Percentiles rank a stretch among this genome's conserved stretches.
Evolutionary conservation across 2,329 filamentous ascomycete species (phyloP).

Genomic region (Cylindrodendrum hubeiense): DNA sequence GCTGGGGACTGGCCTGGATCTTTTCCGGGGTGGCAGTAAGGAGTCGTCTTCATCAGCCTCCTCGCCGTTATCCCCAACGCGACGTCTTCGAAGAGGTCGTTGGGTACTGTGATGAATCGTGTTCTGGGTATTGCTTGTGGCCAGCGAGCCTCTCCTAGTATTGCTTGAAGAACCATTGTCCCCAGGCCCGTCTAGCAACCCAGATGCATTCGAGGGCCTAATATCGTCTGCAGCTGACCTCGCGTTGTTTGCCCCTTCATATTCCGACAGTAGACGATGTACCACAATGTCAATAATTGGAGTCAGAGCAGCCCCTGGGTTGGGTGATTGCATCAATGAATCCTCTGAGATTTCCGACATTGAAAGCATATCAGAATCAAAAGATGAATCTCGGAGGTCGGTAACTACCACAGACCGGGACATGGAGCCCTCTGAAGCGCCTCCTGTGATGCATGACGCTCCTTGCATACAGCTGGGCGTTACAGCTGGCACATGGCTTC

Average conservation of each 20-base stretch:
- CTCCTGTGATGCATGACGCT: no score
- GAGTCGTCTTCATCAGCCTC: background rate
- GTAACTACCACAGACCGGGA: no score
- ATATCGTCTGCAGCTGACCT: background rate
- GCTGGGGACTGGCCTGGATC: background rate
- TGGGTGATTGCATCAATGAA: background rate
- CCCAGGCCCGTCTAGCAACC: background rate
- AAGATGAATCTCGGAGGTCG: background rate
- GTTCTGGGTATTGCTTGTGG: no score
- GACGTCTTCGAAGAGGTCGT: background rate
- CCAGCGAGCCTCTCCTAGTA: no score
- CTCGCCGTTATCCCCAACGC: no score
- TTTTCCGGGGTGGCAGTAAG: background rate
- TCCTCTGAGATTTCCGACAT: background rate
- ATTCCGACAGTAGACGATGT: background rate
- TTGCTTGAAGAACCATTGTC: background rate
- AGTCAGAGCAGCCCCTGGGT: background rate
- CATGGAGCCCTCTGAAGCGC: no score
- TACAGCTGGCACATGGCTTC: no score
- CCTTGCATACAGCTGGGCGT: no score
- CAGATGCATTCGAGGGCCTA: background rate
- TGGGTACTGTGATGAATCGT: no score
- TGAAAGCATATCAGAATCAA: slow-evolving; percentile 9
- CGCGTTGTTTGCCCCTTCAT: background rate
- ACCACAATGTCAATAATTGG: background rate